These are phyloP conservation scores for Colletotrichum higginsianum DNA, from an alignment of 2,329 filamentous ascomycete species.

Conservation along the genomic window DNA sequence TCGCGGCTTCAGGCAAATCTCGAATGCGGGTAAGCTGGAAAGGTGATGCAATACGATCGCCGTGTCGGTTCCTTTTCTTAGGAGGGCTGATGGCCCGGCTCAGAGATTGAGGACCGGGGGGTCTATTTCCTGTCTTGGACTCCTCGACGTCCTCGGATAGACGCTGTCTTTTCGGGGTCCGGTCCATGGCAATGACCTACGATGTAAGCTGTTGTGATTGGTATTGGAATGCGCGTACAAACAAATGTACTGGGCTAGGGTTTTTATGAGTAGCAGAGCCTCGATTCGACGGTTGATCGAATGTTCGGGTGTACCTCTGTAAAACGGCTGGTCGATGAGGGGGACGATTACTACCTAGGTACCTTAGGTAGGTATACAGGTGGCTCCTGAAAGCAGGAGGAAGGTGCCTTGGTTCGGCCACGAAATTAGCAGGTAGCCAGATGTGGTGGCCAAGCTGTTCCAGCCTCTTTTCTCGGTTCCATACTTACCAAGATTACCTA, in stretches of 20 bases:
- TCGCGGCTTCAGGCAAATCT: slow-evolving; percentile 72
- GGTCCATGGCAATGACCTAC: slow-evolving; percentile 48
- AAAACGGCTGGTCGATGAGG: too few relatives aligned
- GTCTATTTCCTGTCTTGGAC: background rate
- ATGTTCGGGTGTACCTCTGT: too few relatives aligned
- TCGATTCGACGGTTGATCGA: too few relatives aligned
- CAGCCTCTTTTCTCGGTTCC: background rate
- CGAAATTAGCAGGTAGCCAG: background rate
- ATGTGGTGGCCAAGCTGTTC: too few relatives aligned
- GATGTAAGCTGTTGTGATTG: background rate
- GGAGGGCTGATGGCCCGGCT: slow-evolving; percentile 64
- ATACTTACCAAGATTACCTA: background rate
- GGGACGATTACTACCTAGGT: too few relatives aligned
- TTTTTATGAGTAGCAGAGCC: too few relatives aligned
- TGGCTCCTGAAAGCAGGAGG: background rate
- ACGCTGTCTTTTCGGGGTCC: slow-evolving; percentile 51
- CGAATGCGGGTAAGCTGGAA: slow-evolving; percentile 80
- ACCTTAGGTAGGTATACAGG: too few relatives aligned
- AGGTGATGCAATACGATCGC: slow-evolving; percentile 68
- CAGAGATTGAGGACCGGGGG: slow-evolving; percentile 47
- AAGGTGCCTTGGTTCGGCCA: background rate
- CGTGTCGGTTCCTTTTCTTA: slow-evolving; percentile 49
- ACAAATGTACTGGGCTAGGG: background rate
- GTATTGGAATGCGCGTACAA: background rate
- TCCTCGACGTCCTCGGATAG: slow-evolving; percentile 12